phyloP scores from a whole-genome alignment of 257 asterid species.

The Ocimum tenuiflorum region DNA sequence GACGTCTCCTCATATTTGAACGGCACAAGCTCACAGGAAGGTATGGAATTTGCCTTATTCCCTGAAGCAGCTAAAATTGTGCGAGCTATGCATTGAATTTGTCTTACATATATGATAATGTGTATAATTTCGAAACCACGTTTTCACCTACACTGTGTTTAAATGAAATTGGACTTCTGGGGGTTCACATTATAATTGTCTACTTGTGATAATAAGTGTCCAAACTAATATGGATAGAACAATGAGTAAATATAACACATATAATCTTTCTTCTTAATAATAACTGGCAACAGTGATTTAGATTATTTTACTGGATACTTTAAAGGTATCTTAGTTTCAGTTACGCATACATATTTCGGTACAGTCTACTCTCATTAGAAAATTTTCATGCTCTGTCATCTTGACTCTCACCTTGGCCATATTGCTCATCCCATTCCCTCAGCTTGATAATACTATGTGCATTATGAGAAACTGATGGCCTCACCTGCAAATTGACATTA shows the following conservation, averaged over 20 bases:
- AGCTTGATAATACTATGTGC: constrained; percentile 61
- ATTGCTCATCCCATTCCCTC: constrained; percentile 75
- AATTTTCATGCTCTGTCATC: not conserved
- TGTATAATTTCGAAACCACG: no score
- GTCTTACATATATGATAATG: no score
- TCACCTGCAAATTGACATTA: constrained; percentile 37
- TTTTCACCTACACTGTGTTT: no score
- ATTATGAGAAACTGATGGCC: constrained; percentile 70
- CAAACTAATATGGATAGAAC: not conserved
- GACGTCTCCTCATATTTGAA: not conserved
- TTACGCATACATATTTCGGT: not conserved
- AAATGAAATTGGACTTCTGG: not conserved
- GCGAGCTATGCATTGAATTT: no score
- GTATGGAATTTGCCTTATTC: no score
- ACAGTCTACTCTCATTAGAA: not conserved
- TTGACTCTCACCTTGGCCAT: constrained; percentile 65
- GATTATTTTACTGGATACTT: no score
- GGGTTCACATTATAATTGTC: not conserved
- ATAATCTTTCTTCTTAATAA: not conserved
- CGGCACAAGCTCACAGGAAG: not conserved
- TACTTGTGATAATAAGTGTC: not conserved
- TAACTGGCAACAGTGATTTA: not conserved
- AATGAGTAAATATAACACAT: not conserved
- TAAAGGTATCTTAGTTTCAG: not conserved
- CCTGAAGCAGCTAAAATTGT: no score